Evolutionary conservation across 139 green algal species (phyloP), one percentile per base, ranked within the genome.

Genomic region (Coelastrella sp.): DNA sequence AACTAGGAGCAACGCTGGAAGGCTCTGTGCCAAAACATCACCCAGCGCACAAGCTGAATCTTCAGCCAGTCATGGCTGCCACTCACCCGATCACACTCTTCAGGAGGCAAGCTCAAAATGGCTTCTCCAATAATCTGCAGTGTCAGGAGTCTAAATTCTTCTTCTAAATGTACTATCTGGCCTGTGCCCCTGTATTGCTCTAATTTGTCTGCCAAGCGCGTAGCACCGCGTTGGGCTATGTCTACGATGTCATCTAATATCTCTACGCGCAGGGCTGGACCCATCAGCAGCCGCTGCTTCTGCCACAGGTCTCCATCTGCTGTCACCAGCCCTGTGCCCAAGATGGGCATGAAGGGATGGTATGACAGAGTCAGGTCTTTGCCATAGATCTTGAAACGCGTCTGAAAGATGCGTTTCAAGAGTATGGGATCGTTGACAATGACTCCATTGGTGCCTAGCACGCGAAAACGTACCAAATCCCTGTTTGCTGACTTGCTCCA

Each of bases 291-390:
- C 59, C 98, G 94, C 95, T 99, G 97, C 91, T 96, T 94, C 91
- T 98, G 97, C 98, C 98, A 99, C 56, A 96, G 95, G 0, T 94
- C 89, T 9, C 98, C 97, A 78, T 98, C 95, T 63, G 95, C 90
- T 12, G 98, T 99, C 15, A 99, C 98, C 72, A 99, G 95, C 4
- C 98, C 98, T 22, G 94, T 97, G 89, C 97, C 97, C 49, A 99
- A 93, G 85, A 99, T 98, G 58, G 95, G 93, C 78, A 99, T 93
- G 91, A 99, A 99, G 59, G 96, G 95, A 35, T 96, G 91, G 90
- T 98, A 99, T 49, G 93, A 96, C 22, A 98, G 94, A 68, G 90
- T 92, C 70, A 97, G 85, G 90, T 99, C 97, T 89, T 99, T 99
- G 6, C 94, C 92, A 76, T 98, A 99, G 14, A 94, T 74, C 90